phyloP scores from a whole-genome alignment of 805 yeast species.

The Ogataea corticis region DNA sequence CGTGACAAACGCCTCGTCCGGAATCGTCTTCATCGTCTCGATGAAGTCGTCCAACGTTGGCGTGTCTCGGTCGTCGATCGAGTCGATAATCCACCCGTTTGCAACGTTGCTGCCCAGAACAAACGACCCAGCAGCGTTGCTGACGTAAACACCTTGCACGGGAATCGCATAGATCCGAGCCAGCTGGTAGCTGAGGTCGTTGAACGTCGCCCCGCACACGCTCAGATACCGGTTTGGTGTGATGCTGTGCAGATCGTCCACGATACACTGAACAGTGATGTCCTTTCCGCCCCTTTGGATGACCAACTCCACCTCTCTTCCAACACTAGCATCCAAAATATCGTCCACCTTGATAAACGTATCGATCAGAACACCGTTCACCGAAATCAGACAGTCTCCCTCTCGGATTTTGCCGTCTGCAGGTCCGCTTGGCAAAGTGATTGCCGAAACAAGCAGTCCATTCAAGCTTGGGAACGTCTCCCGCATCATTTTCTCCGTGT shows the following conservation, averaged over 20 bases:
- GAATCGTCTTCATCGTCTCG: slow-evolving; percentile 73
- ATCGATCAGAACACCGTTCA: slow-evolving; percentile 63
- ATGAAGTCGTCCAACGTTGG: slow-evolving; percentile 75
- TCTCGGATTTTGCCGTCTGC: slow-evolving; percentile 72
- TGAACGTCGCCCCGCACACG: slow-evolving; percentile 85
- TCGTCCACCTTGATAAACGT: slow-evolving; percentile 82
- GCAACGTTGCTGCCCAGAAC: slow-evolving; percentile 56
- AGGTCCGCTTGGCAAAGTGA: slow-evolving; percentile 83
- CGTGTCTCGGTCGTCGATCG: slow-evolving; percentile 72
- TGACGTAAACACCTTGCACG: slow-evolving; percentile 78
- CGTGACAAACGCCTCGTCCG: slow-evolving; percentile 72
- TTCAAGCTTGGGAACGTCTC: slow-evolving; percentile 67
- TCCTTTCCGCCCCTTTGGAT: slow-evolving; percentile 77
- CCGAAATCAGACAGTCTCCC: slow-evolving; percentile 80
- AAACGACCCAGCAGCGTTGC: slow-evolving; percentile 78
- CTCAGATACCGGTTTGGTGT: slow-evolving; percentile 82
- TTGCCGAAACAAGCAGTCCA: slow-evolving; percentile 81
- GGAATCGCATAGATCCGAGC: slow-evolving; percentile 85
- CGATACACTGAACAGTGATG: slow-evolving; percentile 47
- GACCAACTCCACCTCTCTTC: slow-evolving; percentile 51
- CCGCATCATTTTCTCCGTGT: slow-evolving; percentile 71
- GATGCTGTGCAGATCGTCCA: slow-evolving; percentile 77
- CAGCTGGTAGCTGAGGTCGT: slow-evolving; percentile 82
- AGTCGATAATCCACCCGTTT: slow-evolving; percentile 79
- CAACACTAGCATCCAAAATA: slow-evolving; percentile 72